phyloP scores from a whole-genome alignment of 352 stramenopile genomes.

The Globisporangium takayamanum region DNA sequence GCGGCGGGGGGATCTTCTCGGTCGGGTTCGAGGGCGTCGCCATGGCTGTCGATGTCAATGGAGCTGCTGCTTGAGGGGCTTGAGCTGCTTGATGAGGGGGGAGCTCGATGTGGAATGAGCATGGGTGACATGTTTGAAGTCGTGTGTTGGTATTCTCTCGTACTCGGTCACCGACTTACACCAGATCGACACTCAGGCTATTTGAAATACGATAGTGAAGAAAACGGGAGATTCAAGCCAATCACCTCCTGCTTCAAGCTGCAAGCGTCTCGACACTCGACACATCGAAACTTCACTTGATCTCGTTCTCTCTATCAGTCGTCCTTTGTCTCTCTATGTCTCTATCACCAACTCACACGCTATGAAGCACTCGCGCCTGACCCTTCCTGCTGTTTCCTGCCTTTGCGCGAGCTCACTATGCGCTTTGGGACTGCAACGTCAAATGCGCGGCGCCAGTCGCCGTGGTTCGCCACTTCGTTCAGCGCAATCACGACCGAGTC shows the following conservation, averaged over 20 bases:
- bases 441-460: conserved; percentile 62
- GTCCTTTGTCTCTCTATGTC: no score
- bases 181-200: no score
- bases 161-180: no score
- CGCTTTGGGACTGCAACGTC: conserved; percentile 42
- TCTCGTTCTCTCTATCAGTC: background rate
- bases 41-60: conserved; percentile 20
- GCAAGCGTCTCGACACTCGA: background rate
- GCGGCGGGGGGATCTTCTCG: conserved; percentile 50
- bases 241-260: no score
- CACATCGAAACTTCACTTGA: no score
- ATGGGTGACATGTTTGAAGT: background rate
- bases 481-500: conserved; percentile 64
- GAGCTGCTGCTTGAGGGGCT: background rate
- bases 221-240: no score
- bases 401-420: conserved; percentile 22
- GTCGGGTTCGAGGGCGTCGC: conserved; percentile 49
- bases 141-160: no score
- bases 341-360: background rate
- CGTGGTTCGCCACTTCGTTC: conserved; percentile 69
- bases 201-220: no score
- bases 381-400: background rate
- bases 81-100: background rate
- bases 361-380: background rate
- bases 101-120: conserved; percentile 5